Evolutionary conservation across 768 basidiomycete genomes (phyloP).

Genomic region (Agaricus subrufescens): DNA sequence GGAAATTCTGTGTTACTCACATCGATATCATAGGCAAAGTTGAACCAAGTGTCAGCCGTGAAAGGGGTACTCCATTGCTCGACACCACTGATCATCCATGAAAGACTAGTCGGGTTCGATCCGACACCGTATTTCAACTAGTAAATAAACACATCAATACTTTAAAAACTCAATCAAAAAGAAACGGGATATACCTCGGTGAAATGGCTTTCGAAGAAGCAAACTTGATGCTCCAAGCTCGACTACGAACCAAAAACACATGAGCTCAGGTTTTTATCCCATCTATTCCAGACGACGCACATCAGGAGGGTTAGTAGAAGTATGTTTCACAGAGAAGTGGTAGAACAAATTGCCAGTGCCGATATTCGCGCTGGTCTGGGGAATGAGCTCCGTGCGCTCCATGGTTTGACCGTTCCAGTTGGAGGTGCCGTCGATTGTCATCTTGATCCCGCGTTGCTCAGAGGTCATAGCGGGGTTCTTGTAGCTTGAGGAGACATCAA

Average conservation of each 20-base stretch:
- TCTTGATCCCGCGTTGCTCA: conserved; percentile 46
- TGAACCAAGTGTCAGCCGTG: conserved; percentile 52
- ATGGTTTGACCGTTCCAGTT: conserved; percentile 51
- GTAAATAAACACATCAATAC: conserved; percentile 1
- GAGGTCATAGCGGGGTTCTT: conserved; percentile 54
- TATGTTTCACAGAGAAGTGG: conserved; percentile 54
- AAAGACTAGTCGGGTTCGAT: conserved; percentile 42
- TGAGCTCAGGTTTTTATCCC: background rate
- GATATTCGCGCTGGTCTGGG: conserved; percentile 46
- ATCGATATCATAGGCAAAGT: conserved; percentile 65
- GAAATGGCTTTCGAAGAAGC: conserved; percentile 63
- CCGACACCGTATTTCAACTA: conserved; percentile 56
- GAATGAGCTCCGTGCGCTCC: conserved; percentile 40
- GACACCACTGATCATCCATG: conserved; percentile 45
- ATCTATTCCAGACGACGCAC: conserved; percentile 25
- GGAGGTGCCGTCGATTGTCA: conserved; percentile 50
- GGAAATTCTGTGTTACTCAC: conserved; percentile 24
- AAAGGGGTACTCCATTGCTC: conserved; percentile 49
- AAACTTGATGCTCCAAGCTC: conserved; percentile 53
- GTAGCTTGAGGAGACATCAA: conserved; percentile 43
- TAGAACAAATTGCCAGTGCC: conserved; percentile 56
- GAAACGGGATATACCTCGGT: conserved; percentile 37
- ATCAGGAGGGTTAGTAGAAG: conserved; percentile 46
- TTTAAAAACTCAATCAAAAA: background rate
- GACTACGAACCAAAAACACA: conserved; percentile 24